Evolutionary conservation across 2,329 filamentous ascomycete species (phyloP).

Genomic region (Penicillium sp.): DNA sequence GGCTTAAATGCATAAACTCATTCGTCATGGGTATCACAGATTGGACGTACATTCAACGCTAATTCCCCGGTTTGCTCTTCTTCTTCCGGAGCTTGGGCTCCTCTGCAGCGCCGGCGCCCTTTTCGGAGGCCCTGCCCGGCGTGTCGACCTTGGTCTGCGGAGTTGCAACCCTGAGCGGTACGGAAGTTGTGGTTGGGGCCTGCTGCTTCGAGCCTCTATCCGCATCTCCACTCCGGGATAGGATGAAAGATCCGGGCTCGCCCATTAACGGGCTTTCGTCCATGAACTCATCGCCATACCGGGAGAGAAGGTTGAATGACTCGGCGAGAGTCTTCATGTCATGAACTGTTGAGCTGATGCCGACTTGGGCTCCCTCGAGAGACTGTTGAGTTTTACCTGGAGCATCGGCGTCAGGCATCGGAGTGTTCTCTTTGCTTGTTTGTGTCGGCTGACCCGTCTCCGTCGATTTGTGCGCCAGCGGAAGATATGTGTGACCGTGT

Average conservation of each 20-base stretch:
- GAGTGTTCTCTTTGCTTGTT: conserved; percentile 55
- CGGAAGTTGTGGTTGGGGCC: conserved; percentile 2
- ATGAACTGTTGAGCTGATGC: conserved; percentile 33
- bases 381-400: conserved; percentile 30
- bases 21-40: conserved; percentile 9
- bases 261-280: conserved; percentile 67
- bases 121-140: conserved; percentile 36
- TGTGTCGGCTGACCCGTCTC: conserved; percentile 42
- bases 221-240: conserved; percentile 49
- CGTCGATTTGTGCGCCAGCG: conserved; percentile 50
- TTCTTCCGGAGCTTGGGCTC: conserved; percentile 43
- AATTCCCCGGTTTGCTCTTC: conserved; percentile 40
- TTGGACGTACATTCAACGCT: background rate
- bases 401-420: conserved; percentile 47
- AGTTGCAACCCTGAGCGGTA: conserved; percentile 31
- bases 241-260: conserved; percentile 66
- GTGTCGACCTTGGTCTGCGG: conserved; percentile 41
- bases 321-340: conserved; percentile 50
- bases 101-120: conserved; percentile 36
- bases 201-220: conserved; percentile 30
- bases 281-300: conserved; percentile 65
- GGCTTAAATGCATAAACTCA: conserved; percentile 2
- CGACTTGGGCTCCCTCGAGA: conserved; percentile 29
- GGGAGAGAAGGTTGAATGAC: conserved; percentile 56
- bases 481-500: conserved; percentile 64